Conservation (phyloP, 2,329 filamentous ascomycete genomes). For the Diplodia mutila region DNA sequence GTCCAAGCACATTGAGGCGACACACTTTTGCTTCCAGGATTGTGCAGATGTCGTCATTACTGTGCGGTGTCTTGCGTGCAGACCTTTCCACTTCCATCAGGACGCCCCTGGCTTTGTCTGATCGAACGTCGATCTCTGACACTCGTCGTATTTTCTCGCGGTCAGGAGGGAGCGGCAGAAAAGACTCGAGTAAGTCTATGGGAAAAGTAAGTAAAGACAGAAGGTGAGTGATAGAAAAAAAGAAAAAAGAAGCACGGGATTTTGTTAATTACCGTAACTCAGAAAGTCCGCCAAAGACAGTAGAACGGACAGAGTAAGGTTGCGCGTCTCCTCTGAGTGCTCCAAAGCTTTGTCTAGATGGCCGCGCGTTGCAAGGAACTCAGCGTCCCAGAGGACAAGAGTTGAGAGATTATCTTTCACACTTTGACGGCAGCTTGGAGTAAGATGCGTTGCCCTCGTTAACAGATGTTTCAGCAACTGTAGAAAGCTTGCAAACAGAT, state of each 20-base stretch:
- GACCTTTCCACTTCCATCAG: background rate
- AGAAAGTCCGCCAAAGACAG: slow-evolving; percentile 22
- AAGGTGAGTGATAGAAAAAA: too few species aligned
- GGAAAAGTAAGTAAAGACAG: background rate
- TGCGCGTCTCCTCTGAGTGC: slow-evolving; percentile 19
- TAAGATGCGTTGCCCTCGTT: background rate
- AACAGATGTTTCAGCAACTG: background rate
- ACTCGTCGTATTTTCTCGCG: background rate
- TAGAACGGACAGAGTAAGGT: slow-evolving; percentile 20
- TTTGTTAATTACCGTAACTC: slow-evolving; percentile 9
- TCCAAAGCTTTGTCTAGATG: slow-evolving; percentile 23
- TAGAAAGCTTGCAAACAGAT: background rate
- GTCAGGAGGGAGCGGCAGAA: background rate
- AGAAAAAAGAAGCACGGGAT: too few species aligned
- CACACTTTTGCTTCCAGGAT: slow-evolving; percentile 10
- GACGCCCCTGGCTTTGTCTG: background rate
- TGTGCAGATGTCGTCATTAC: background rate
- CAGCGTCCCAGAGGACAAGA: slow-evolving; percentile 22
- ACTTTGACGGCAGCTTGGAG: too few species aligned
- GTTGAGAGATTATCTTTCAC: slow-evolving; percentile 13
- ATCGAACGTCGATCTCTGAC: background rate
- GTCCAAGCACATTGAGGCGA: slow-evolving; percentile 22
- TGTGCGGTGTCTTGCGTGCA: background rate
- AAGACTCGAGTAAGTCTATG: background rate
- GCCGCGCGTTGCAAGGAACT: slow-evolving; percentile 20